Conservation (phyloP, 2,329 filamentous ascomycete genomes). For the Pseudocercospora pini-densiflorae region DNA sequence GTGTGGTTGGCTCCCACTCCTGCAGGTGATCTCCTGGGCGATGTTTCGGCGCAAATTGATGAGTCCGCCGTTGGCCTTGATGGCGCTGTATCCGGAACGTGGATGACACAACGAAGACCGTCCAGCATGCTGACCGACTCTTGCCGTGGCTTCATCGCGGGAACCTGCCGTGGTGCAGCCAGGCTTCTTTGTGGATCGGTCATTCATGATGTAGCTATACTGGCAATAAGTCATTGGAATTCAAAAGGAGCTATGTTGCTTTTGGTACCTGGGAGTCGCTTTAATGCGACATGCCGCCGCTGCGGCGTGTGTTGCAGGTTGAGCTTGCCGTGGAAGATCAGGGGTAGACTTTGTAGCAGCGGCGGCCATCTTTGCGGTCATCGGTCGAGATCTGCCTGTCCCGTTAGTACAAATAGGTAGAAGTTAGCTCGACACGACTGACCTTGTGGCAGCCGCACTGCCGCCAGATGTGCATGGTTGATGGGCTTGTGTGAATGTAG, state of each 20-base stretch:
- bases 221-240: background rate
- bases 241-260: background rate
- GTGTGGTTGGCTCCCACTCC: conserved; percentile 32
- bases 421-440: background rate
- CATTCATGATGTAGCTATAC: background rate
- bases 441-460: background rate
- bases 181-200: background rate
- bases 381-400: no score
- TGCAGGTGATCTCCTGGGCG: conserved; percentile 23
- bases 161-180: background rate
- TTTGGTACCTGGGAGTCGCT: background rate
- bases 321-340: background rate
- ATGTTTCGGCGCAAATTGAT: conserved; percentile 45
- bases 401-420: no score
- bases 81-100: conserved; percentile 44
- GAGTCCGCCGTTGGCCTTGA: conserved; percentile 43
- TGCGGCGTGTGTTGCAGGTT: background rate
- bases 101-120: conserved; percentile 44
- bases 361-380: no score
- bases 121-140: background rate
- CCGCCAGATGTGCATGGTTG: background rate
- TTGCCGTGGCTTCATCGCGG: background rate
- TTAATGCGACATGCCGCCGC: background rate
- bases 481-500: no score
- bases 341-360: background rate